phyloP scores from a whole-genome alignment of 805 yeast species.

The Cyberlindnera nakhonratchasimensis region DNA sequence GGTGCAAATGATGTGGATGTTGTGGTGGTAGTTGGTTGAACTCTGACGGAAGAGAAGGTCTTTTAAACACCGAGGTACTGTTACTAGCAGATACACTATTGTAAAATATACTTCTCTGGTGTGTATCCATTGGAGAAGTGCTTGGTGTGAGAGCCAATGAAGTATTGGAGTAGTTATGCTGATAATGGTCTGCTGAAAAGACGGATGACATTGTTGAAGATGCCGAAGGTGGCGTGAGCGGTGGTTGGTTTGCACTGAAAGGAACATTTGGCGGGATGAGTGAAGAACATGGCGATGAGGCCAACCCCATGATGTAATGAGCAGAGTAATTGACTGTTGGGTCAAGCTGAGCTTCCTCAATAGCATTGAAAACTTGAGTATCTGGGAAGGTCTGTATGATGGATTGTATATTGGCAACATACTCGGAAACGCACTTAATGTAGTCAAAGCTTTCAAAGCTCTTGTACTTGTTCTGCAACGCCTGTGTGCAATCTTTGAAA shows the following conservation, averaged over 20 bases:
- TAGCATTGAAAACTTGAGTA: conserved; percentile 8
- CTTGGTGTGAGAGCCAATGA: conserved; percentile 18
- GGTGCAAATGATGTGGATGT: conserved; percentile 7
- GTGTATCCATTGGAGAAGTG: conserved; percentile 15
- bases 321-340: conserved; percentile 6
- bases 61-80: conserved; percentile 7
- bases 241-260: conserved; percentile 17
- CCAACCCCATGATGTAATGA: conserved; percentile 14
- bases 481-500: conserved; percentile 22
- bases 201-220: conserved; percentile 28
- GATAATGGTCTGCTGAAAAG: conserved; percentile 15
- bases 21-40: background rate
- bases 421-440: conserved; percentile 30
- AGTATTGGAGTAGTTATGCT: conserved; percentile 14
- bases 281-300: conserved; percentile 5
- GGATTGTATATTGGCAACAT: conserved; percentile 27
- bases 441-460: conserved; percentile 24
- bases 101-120: conserved; percentile 10
- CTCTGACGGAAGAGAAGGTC: conserved; percentile 9
- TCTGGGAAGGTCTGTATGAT: conserved; percentile 13
- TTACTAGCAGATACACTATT: conserved; percentile 4
- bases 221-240: conserved; percentile 34
- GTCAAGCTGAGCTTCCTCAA: conserved; percentile 14
- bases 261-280: conserved; percentile 19
- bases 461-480: conserved; percentile 24